Conservation (phyloP, 2,329 filamentous ascomycete genomes). For the Coleophoma eucalyptorum region DNA sequence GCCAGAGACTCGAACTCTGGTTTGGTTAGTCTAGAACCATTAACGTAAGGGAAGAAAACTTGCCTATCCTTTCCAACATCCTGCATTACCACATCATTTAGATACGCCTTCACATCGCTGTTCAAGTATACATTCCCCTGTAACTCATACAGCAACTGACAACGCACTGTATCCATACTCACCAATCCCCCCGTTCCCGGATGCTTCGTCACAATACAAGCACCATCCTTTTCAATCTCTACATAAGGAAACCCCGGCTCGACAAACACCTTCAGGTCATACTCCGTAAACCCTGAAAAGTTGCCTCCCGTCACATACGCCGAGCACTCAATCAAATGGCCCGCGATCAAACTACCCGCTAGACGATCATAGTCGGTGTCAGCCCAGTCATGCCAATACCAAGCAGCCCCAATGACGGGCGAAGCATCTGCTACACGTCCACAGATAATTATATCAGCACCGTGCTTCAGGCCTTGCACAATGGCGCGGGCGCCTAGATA, state of each 20-base stretch:
- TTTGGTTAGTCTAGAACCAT: constrained; percentile 12
- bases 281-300: constrained; percentile 22
- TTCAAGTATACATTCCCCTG: constrained; percentile 54
- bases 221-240: constrained; percentile 36
- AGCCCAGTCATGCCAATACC: constrained; percentile 40
- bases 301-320: constrained; percentile 18
- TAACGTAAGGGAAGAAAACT: not conserved
- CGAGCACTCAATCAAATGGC: constrained; percentile 27
- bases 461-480: constrained; percentile 32
- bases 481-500: constrained; percentile 45
- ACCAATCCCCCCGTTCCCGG: constrained; percentile 34
- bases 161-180: constrained; percentile 45
- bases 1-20: constrained; percentile 38
- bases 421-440: constrained; percentile 40
- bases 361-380: constrained; percentile 30
- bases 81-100: constrained; percentile 46
- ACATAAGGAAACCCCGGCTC: constrained; percentile 43
- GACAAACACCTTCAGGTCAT: constrained; percentile 32
- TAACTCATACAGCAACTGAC: constrained; percentile 50
- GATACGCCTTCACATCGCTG: constrained; percentile 49
- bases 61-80: constrained; percentile 31
- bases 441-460: constrained; percentile 40
- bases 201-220: constrained; percentile 41
- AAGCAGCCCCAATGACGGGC: constrained; percentile 37
- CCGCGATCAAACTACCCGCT: constrained; percentile 30